Percentiles rank a stretch among this genome's conserved stretches.
phyloP scores from a whole-genome alignment of 768 basidiomycete genomes.

The Mycena leptocephala region DNA sequence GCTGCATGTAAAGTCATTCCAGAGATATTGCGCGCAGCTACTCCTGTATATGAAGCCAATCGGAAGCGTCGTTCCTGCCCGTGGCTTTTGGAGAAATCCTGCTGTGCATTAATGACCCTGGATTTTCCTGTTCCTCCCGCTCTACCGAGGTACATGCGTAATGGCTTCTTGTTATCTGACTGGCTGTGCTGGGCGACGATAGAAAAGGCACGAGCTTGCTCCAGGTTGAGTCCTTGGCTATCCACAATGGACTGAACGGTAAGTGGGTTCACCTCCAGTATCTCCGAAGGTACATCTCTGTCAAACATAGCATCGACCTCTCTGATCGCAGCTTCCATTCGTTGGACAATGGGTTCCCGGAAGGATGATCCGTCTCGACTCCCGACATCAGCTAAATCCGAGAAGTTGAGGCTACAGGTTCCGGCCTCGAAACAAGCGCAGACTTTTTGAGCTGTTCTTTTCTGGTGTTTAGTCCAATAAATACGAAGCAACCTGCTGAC shows the following conservation, averaged over 20 bases:
- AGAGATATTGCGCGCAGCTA: too few species aligned
- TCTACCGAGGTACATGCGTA: constrained; percentile 46
- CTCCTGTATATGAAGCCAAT: constrained; percentile 52
- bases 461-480: too few species aligned
- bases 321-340: too few species aligned
- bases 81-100: constrained; percentile 26
- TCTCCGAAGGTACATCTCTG: neutral
- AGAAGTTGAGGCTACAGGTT: neutral
- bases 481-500: too few species aligned
- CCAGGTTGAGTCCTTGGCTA: neutral
- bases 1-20: constrained; percentile 60
- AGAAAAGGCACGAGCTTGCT: neutral
- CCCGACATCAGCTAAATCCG: neutral
- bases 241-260: neutral
- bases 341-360: neutral
- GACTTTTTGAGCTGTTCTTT: neutral
- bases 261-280: too few species aligned
- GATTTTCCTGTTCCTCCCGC: constrained; percentile 50
- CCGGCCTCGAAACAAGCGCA: neutral
- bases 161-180: constrained; percentile 6
- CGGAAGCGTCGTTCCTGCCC: constrained; percentile 44
- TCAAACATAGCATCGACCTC: neutral
- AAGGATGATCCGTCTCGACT: neutral
- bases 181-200: too few species aligned
- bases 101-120: too few species aligned